phyloP scores from a whole-genome alignment of 345 rosid species.

The Stellera chamaejasme region DNA sequence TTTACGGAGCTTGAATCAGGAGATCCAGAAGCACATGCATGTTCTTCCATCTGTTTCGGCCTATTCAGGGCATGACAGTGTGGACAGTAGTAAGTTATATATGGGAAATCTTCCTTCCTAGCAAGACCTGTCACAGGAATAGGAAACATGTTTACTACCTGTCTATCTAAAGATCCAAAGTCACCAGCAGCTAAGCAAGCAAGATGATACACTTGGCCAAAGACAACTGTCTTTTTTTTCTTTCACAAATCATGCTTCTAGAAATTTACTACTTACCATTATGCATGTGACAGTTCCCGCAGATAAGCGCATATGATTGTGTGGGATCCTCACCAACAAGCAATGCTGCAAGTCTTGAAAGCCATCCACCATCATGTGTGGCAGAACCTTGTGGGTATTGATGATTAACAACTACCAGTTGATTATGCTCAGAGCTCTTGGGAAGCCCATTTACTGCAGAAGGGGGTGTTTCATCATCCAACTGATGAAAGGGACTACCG shows the following conservation, averaged over 20 bases:
- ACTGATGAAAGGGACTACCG: constrained; percentile 29
- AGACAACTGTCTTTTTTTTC: too few relatives aligned
- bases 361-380: constrained; percentile 67
- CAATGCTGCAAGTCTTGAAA: constrained; percentile 83
- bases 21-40: constrained; percentile 19
- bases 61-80: constrained; percentile 75
- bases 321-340: constrained; percentile 97
- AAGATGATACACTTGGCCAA: too few relatives aligned
- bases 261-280: constrained; percentile 57
- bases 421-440: constrained; percentile 36
- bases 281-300: constrained; percentile 93
- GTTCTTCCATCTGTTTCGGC: constrained; percentile 44
- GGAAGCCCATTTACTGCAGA: constrained; percentile 29
- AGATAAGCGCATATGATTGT: constrained; percentile 88
- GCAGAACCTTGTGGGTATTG: constrained; percentile 44
- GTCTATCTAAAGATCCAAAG: background rate
- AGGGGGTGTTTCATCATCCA: constrained; percentile 33
- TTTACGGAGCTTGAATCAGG: constrained; percentile 22
- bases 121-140: constrained; percentile 52
- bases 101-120: constrained; percentile 77
- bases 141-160: background rate
- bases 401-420: constrained; percentile 57
- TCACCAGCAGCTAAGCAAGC: background rate
- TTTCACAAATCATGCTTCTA: too few relatives aligned
- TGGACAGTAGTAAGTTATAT: constrained; percentile 80